A percentile compares a stretch with the other conserved stretches of the same genome.
These are phyloP conservation scores for Coleophoma eucalyptorum DNA, from an alignment of 2,329 filamentous ascomycete genomes.

Conservation along the genomic window DNA sequence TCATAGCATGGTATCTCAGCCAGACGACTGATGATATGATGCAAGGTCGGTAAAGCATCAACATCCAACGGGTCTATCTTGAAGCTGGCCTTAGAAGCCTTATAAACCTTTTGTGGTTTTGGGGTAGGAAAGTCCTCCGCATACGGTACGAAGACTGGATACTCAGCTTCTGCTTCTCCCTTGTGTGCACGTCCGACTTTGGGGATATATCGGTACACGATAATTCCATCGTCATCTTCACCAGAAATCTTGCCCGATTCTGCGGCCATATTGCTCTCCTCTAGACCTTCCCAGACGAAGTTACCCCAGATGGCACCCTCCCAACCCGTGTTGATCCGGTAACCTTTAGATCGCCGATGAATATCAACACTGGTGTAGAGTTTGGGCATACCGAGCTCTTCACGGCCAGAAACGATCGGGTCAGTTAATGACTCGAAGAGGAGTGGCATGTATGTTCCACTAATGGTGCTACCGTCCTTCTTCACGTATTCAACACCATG, in stretches of 20 bases:
- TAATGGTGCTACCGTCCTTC: conserved; percentile 39
- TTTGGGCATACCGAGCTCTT: conserved; percentile 55
- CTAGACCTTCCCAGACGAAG: conserved; percentile 30
- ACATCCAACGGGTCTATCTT: conserved; percentile 45
- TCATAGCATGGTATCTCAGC: conserved; percentile 54
- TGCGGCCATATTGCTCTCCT: conserved; percentile 8
- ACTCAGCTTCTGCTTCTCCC: conserved; percentile 49
- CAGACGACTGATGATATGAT: conserved; percentile 50
- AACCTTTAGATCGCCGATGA: conserved; percentile 50
- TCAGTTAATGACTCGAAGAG: conserved; percentile 58
- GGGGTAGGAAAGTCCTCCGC: conserved; percentile 21
- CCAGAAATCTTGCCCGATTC: conserved; percentile 24
- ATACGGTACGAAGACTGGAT: conserved; percentile 30
- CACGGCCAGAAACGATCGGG: conserved; percentile 51
- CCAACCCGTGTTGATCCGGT: conserved; percentile 37
- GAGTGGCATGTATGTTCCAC: conserved; percentile 47
- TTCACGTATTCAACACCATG: conserved; percentile 56
- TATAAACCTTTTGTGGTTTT: conserved; percentile 27
- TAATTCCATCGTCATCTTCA: conserved; percentile 31
- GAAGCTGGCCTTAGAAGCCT: conserved; percentile 38
- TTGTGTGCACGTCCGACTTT: conserved; percentile 38
- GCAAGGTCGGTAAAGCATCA: conserved; percentile 54
- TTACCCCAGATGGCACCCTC: conserved; percentile 33
- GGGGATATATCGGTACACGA: conserved; percentile 55
- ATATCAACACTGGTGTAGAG: conserved; percentile 41